Base-by-base conservation (phyloP, 805 yeast species). In the Komagataella phaffii region DNA sequence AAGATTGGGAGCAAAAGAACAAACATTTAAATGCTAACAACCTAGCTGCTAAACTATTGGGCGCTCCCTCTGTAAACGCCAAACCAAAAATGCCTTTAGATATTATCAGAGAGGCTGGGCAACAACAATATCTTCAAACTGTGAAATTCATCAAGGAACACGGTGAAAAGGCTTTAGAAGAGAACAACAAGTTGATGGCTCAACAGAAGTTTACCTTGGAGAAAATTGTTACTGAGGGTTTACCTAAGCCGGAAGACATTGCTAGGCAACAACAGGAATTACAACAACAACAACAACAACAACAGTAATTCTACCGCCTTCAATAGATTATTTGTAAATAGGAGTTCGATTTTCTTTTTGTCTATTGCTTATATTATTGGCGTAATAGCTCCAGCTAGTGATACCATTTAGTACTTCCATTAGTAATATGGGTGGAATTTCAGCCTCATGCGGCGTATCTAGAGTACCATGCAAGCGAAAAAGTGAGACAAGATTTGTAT, bases 61-160 rank as follows among this genome's bases (percentile, higher is more conserved):
- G 96, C 46, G 68, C 82, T 46, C 78, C 83, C 48, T 60, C 74
- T 5, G 60, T 63, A 58, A 70, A 63, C 63, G 76, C 62, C 58
- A 58, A 58, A 54, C 83, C 83, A 55, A 80, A 81, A 69, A 80
- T 84, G 83, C 96, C 96, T 30, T 76, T 89, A 64, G 99, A 91
- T 68, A 65, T 80, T 52, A 81, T 90, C 58, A 85, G 97, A 65
- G 95, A 88, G 64, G 91, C 87, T 64, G 96, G 96, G 59, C 96
- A 88, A 68, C 79, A 81, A 71, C 88, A 87, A 66, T 91, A 88
- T 66, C 81, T 83, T 60, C 80, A 81, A 59, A 85, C 88, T 80
- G 81, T 82, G 70, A 76, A 67, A 58, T 79, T 75, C 60, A 69
- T 79, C 60, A 67, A 73, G 55, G 83, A 77, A 61, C 76, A 79